Conservation (phyloP, 2,329 filamentous ascomycete species). For the Alternaria ventricosa region DNA sequence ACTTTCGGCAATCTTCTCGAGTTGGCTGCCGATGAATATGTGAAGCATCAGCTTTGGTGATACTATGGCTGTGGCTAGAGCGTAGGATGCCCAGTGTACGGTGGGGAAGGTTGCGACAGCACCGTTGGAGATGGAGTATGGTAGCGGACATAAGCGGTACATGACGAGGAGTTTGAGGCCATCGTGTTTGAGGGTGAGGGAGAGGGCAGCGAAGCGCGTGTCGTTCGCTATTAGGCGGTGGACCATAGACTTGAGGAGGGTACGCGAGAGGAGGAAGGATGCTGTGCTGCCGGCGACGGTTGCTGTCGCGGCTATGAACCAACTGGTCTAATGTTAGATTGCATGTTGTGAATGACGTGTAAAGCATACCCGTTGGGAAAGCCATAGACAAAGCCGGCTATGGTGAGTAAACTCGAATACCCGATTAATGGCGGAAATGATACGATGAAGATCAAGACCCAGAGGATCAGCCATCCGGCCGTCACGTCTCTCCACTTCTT, state of each 20-base stretch:
- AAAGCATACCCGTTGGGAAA: slow-evolving; percentile 71
- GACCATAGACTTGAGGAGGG: slow-evolving; percentile 79
- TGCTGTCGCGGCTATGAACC: slow-evolving; percentile 81
- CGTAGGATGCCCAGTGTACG: slow-evolving; percentile 77
- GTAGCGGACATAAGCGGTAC: slow-evolving; percentile 90
- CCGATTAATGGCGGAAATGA: slow-evolving; percentile 89
- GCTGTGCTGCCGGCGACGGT: slow-evolving; percentile 79
- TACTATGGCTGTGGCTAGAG: slow-evolving; percentile 80
- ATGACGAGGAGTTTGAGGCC: slow-evolving; percentile 87
- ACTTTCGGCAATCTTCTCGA: slow-evolving; percentile 82
- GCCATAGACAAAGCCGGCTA: slow-evolving; percentile 74
- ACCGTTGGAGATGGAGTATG: slow-evolving; percentile 91
- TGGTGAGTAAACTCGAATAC: slow-evolving; percentile 77
- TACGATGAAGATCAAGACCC: slow-evolving; percentile 74
- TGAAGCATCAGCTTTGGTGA: slow-evolving; percentile 89
- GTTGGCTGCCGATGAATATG: slow-evolving; percentile 85
- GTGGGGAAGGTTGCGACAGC: slow-evolving; percentile 94
- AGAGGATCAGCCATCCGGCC: slow-evolving; percentile 77
- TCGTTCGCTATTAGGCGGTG: slow-evolving; percentile 81
- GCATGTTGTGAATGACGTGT: slow-evolving; percentile 18
- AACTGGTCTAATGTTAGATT: slow-evolving; percentile 59
- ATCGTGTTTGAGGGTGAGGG: slow-evolving; percentile 87
- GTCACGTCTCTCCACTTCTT: slow-evolving; percentile 76
- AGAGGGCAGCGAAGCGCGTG: slow-evolving; percentile 84
- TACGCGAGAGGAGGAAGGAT: slow-evolving; percentile 81